Evolutionary conservation across 805 yeast genomes (phyloP), one percentile per base, ranked within the genome.

Genomic region (Candida vartiovaarae): DNA sequence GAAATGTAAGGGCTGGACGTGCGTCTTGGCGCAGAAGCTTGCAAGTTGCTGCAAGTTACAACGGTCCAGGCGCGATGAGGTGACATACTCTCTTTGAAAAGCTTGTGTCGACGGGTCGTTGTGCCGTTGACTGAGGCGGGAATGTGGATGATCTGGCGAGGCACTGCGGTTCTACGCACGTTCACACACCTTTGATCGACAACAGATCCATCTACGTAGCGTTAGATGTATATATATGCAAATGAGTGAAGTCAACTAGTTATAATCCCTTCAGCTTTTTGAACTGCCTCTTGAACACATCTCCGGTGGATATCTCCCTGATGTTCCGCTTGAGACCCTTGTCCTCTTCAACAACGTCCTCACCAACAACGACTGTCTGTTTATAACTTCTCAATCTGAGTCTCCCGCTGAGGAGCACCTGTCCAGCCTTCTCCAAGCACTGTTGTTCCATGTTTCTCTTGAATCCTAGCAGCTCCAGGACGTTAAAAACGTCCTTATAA

Each of bases 371-470:
- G 3, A 84, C 66, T 0, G 85, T 80, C 60, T 90, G 96, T 56
- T 89, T 90, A 56, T 83, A 82, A 47, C 90, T 78, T 54, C 78
- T 76, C 28, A 73, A 66, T 48, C 96, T 73, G 53, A 90, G 66
- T 51, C 88, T 68, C 1, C 96, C 96, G 51, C 76, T 84, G 31
- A 84, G 65, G 38, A 89, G 68, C 0, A 76, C 93, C 24, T 74
- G 70, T 27, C 78, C 74, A 0, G 96, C 79, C 51, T 73, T 73
- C 34, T 72, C 75, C 27, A 43, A 46, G 11, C 76, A 72, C 47
- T 84, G 66, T 25, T 89, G 79, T 38, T 82, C 70, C 53, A 74
- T 74, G 5, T 51, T 47, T 40, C 71, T 64, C 48, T 82, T 81
- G 36, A 93, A 71, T 0, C 96, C 97, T 52, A 91, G 66, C 8